phyloP scores from a whole-genome alignment of 2,329 filamentous ascomycete genomes.

The Ustulina deusta region DNA sequence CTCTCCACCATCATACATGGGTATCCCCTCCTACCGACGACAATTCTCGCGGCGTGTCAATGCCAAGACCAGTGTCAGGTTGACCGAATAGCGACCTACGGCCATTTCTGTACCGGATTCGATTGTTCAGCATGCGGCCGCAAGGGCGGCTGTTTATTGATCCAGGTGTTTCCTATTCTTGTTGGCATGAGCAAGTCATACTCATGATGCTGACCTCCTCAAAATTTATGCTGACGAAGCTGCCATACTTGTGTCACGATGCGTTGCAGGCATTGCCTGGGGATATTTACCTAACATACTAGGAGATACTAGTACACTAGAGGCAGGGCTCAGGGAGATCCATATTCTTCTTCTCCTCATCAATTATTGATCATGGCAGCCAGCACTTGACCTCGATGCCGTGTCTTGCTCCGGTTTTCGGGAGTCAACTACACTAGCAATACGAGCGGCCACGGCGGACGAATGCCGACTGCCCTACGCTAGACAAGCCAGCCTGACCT shows the following conservation, averaged over 20 bases:
- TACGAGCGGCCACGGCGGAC: constrained; percentile 6
- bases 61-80: constrained; percentile 23
- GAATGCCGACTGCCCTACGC: constrained; percentile 7
- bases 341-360: neutral
- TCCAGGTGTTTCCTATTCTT: constrained; percentile 6
- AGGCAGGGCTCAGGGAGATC: neutral
- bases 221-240: constrained; percentile 39
- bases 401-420: neutral
- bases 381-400: constrained; percentile 1
- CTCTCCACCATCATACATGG: constrained; percentile 38
- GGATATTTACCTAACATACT: too few species aligned
- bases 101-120: constrained; percentile 10
- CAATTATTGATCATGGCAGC: constrained; percentile 18
- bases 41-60: constrained; percentile 26
- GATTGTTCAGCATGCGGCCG: constrained; percentile 11
- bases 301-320: too few species aligned
- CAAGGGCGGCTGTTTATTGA: constrained; percentile 10
- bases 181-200: constrained; percentile 3
- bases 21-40: constrained; percentile 28
- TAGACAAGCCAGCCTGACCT: neutral
- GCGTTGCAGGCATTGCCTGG: neutral
- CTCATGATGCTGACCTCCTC: constrained; percentile 23
- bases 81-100: constrained; percentile 23
- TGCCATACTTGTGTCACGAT: constrained; percentile 37
- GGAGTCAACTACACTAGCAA: neutral